Percentiles rank a stretch among this genome's conserved stretches.
Evolutionary conservation across 805 yeast genomes (phyloP).

Genomic region (Diddensiella caesifluorescens): DNA sequence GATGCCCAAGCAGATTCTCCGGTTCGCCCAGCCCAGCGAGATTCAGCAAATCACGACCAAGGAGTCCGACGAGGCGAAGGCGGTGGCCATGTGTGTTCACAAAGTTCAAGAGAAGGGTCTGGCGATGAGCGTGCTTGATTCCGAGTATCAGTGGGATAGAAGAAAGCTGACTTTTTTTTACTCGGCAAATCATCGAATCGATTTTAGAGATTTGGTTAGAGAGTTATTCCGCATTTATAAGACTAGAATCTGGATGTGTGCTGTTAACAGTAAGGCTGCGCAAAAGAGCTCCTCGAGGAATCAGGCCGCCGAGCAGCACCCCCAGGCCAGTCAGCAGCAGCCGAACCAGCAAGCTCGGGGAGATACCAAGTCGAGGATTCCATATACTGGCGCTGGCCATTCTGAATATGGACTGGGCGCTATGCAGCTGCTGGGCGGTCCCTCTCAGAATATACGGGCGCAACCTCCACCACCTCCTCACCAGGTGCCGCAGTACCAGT

Average conservation of each 20-base stretch:
- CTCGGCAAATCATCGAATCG: slow-evolving; percentile 59
- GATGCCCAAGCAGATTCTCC: slow-evolving; percentile 62
- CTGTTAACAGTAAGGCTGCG: slow-evolving; percentile 37
- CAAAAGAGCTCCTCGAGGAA: not conserved
- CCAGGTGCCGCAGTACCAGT: no score
- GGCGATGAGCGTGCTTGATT: slow-evolving; percentile 61
- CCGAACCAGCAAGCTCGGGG: no score
- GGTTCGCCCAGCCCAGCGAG: slow-evolving; percentile 59
- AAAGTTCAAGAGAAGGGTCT: slow-evolving; percentile 44
- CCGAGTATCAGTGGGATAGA: slow-evolving; percentile 83
- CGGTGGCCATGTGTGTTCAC: slow-evolving; percentile 58
- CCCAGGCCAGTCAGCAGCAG: no score
- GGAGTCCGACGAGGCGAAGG: slow-evolving; percentile 62
- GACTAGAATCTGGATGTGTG: slow-evolving; percentile 87
- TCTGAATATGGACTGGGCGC: slow-evolving; percentile 8
- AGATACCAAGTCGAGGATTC: slow-evolving; percentile 2
- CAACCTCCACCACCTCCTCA: slow-evolving; percentile 1
- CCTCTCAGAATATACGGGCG: no score
- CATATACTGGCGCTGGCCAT: slow-evolving; percentile 4
- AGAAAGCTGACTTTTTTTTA: slow-evolving; percentile 75
- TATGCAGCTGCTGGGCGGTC: slow-evolving; percentile 6
- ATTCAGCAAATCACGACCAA: slow-evolving; percentile 53
- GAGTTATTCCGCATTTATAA: slow-evolving; percentile 71
- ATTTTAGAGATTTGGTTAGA: slow-evolving; percentile 70
- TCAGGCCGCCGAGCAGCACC: no score